These are phyloP conservation scores for Carex arenaria DNA, from an alignment of 202 grass and related monocot genomes.

Conservation along the genomic window DNA sequence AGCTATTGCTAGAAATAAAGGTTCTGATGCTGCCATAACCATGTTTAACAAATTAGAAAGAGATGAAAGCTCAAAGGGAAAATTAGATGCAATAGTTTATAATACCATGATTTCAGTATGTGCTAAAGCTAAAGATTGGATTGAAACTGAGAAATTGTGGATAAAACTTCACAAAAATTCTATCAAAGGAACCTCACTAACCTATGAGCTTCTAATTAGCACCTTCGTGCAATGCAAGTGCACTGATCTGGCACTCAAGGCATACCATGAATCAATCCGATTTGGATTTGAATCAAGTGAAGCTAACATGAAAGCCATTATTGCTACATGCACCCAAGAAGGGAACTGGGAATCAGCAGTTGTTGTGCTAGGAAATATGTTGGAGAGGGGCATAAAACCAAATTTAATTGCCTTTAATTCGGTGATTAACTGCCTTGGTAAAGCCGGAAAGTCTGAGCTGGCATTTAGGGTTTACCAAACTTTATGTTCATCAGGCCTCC, in stretches of 20 bases:
- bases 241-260: conserved; percentile 55
- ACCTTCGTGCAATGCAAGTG: conserved; percentile 87
- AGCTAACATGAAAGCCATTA: conserved; percentile 80
- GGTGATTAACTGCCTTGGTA: conserved; percentile 77
- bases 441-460: conserved; percentile 66
- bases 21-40: conserved; percentile 47
- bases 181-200: conserved; percentile 51
- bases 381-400: conserved; percentile 63
- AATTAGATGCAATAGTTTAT: conserved; percentile 69
- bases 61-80: conserved; percentile 33
- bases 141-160: conserved; percentile 68
- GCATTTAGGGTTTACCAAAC: conserved; percentile 83
- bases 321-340: conserved; percentile 81
- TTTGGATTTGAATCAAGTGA: conserved; percentile 56
- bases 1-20: conserved; percentile 45
- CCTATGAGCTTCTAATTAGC: conserved; percentile 85
- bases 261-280: conserved; percentile 73
- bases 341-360: conserved; percentile 73
- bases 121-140: conserved; percentile 75
- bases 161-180: conserved; percentile 52
- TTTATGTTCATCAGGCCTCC: conserved; percentile 47
- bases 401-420: conserved; percentile 82
- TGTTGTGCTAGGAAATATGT: conserved; percentile 57
- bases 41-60: conserved; percentile 51
- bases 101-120: conserved; percentile 88